phyloP scores from a whole-genome alignment of 2,329 filamentous ascomycete species.

The Elsinoe ampelina region DNA sequence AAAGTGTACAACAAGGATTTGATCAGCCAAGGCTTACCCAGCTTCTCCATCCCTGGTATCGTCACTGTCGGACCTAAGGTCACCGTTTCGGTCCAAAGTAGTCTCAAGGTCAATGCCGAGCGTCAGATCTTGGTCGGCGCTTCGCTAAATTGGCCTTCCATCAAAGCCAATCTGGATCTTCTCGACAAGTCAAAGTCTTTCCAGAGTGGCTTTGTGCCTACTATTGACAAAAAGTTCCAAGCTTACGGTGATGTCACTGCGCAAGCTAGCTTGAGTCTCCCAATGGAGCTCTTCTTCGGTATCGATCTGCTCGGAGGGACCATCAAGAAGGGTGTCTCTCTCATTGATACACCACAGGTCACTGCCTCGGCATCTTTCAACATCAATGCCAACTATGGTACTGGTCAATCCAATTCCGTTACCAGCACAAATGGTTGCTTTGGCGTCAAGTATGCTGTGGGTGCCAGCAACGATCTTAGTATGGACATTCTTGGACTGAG shows the following conservation, averaged over 20 bases:
- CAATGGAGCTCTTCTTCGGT: conserved; percentile 12
- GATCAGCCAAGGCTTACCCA: conserved; percentile 14
- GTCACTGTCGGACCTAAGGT: conserved; percentile 14
- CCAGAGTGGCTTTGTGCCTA: conserved; percentile 14
- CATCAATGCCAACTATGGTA: conserved; percentile 4
- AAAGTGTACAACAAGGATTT: conserved; percentile 15
- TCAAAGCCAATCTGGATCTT: conserved; percentile 14
- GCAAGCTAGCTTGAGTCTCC: conserved; percentile 11
- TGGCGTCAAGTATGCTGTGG: conserved; percentile 15
- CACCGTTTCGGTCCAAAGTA: conserved; percentile 8
- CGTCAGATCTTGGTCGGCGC: conserved; percentile 15
- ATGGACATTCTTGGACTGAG: conserved; percentile 1
- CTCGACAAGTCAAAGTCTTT: conserved; percentile 11
- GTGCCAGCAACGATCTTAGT: conserved; percentile 13
- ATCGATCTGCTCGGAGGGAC: conserved; percentile 15
- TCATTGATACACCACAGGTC: conserved; percentile 15
- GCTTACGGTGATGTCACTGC: conserved; percentile 14
- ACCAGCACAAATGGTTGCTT: conserved; percentile 14
- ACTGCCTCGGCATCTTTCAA: conserved; percentile 11
- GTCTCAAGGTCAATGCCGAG: conserved; percentile 13
- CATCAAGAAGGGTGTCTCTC: conserved; percentile 13
- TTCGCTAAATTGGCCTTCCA: conserved; percentile 13
- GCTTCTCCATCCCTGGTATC: conserved; percentile 16
- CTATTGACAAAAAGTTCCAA: conserved; percentile 15
- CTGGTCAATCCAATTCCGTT: conserved; percentile 8